phyloP scores from a whole-genome alignment of 306 rosid species.

The Vigna hirtella region DNA sequence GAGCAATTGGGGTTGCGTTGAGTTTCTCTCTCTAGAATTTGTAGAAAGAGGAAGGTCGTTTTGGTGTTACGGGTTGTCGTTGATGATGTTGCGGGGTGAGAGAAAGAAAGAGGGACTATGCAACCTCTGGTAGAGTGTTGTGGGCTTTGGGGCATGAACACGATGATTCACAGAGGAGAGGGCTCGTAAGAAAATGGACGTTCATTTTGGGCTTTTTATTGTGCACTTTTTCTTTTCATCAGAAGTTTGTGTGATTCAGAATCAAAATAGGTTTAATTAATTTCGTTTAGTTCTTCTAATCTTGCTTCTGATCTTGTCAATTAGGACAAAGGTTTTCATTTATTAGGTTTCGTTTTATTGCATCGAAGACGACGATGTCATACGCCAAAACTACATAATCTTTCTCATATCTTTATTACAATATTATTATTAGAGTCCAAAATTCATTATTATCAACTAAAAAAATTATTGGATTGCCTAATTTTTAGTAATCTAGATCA shows the following conservation, averaged over 20 bases:
- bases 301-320: not conserved
- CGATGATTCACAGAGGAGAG: slow-evolving; percentile 69
- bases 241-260: not conserved
- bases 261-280: not conserved
- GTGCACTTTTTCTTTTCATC: not conserved
- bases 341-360: slow-evolving; percentile 13
- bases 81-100: slow-evolving; percentile 34
- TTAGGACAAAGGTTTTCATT: not conserved
- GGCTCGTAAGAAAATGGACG: slow-evolving; percentile 69
- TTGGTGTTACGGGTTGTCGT: slow-evolving; percentile 46
- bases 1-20: slow-evolving; percentile 49
- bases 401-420: too few relatives aligned
- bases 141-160: slow-evolving; percentile 91
- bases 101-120: slow-evolving; percentile 61
- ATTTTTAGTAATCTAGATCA: too few relatives aligned
- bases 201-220: slow-evolving; percentile 79
- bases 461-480: too few relatives aligned
- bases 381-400: not conserved
- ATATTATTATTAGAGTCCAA: too few relatives aligned
- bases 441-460: too few relatives aligned
- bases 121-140: slow-evolving; percentile 81
- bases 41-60: slow-evolving; percentile 39
- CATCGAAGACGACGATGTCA: slow-evolving; percentile 1
- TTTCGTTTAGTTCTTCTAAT: slow-evolving; percentile 1
- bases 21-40: slow-evolving; percentile 41